A percentile compares a stretch with the other conserved stretches of the same genome.
Conservation (phyloP, 1,284 basidiomycete genomes). For the Leucoagaricus sp. region DNA sequence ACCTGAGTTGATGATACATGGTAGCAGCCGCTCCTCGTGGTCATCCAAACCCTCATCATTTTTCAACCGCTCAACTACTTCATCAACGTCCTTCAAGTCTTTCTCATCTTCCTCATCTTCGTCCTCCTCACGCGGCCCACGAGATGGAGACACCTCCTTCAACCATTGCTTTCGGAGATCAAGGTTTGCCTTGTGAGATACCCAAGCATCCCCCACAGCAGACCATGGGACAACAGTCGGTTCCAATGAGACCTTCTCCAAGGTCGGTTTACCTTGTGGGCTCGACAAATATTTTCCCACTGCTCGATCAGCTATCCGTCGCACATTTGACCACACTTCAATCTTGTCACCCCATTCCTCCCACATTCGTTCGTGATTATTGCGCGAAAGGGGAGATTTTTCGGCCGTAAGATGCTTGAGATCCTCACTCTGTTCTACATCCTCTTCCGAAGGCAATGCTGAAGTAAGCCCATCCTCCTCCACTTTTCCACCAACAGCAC, state of each 20-base stretch:
- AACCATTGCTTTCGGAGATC: constrained; percentile 62
- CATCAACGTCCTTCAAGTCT: constrained; percentile 49
- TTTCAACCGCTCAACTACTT: constrained; percentile 74
- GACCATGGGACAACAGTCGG: constrained; percentile 65
- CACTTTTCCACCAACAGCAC: constrained; percentile 71
- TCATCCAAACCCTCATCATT: constrained; percentile 72
- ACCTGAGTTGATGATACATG: constrained; percentile 85
- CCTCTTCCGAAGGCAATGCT: constrained; percentile 16
- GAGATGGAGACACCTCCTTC: constrained; percentile 46
- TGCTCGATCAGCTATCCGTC: constrained; percentile 71
- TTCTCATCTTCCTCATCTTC: constrained; percentile 35
- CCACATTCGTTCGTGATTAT: constrained; percentile 51
- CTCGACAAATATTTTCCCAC: constrained; percentile 64
- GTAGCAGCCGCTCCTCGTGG: constrained; percentile 77
- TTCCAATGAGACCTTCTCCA: constrained; percentile 45
- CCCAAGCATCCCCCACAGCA: constrained; percentile 64
- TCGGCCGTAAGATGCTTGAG: constrained; percentile 17
- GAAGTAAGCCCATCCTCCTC: constrained; percentile 36
- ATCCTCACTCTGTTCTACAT: constrained; percentile 2
- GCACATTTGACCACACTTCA: constrained; percentile 67
- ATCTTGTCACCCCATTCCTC: constrained; percentile 71
- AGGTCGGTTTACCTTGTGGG: constrained; percentile 23
- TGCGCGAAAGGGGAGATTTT: constrained; percentile 20
- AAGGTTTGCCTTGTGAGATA: constrained; percentile 47
- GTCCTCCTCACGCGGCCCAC: constrained; percentile 42